Evolutionary conservation across 176 grass and related monocot species (phyloP), one percentile per base, ranked within the genome.

Genomic region (Carex scoparia): DNA sequence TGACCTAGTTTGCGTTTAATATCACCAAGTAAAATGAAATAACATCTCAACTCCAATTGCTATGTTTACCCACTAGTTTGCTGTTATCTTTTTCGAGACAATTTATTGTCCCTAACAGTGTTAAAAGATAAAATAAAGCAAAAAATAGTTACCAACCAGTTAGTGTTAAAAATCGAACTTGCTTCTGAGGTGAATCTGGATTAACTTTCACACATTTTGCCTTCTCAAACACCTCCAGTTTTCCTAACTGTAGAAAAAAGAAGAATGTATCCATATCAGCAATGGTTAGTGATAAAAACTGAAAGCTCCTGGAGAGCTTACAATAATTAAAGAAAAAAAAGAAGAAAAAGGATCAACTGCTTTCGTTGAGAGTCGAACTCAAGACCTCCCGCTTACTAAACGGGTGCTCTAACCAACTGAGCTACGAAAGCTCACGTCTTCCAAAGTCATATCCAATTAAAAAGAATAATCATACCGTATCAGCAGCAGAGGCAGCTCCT

Each of bases 351-450:
- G 11, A n/a, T 19, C 0, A 2, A 1, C 10, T 93, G 84, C 91
- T 92, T 91, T 97, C 85, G 38, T 90, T 94, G 91, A 94, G 94
- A 94, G 88, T 97, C 57, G 86, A 94, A 91, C 91, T 97, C 89
- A 94, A 94, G 86, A 97, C 89, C 88, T 97, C 91, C 94, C 91
- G 89, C 89, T 97, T 94, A 97, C 91, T 91, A 91, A 93, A 90
- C 89, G 86, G 91, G 94, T 92, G 89, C 88, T 94, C 89, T 97
- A 97, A 94, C 88, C 88, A 97, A 94, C 91, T 90, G 91, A 90
- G 89, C 91, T 92, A 94, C 74, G 86, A 93, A 96, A 96, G 89
- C 89, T 55, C 13, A 15, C 27, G 2, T 32, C 0, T 0, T 0
- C 23, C 15, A 9, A 15, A 0, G 5, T 7, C 2, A 1, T 56